These are phyloP conservation scores for Ogataea methanolica DNA, from an alignment of 805 yeast genomes.

Conservation along the genomic window DNA sequence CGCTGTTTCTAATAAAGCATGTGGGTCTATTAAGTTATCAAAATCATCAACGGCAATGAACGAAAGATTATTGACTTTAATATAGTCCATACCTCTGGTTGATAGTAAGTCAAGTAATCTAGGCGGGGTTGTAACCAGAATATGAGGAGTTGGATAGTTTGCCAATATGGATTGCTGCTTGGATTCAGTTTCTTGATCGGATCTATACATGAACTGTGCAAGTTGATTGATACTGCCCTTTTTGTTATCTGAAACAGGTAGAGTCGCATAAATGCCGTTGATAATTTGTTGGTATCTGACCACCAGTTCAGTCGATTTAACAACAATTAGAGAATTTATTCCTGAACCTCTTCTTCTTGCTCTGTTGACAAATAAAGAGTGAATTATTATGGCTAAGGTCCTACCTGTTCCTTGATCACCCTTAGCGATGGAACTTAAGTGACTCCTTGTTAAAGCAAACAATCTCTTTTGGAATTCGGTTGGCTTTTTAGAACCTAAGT, in stretches of 20 bases:
- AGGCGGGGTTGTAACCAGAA: slow-evolving; percentile 32
- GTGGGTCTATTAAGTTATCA: slow-evolving; percentile 25
- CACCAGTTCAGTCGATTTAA: slow-evolving; percentile 25
- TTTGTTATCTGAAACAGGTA: not conserved
- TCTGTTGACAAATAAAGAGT: slow-evolving; percentile 24
- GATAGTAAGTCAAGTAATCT: slow-evolving; percentile 32
- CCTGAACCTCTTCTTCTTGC: slow-evolving; percentile 22
- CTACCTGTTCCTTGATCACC: slow-evolving; percentile 30
- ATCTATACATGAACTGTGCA: slow-evolving; percentile 30
- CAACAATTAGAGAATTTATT: slow-evolving; percentile 27
- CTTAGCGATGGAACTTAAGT: slow-evolving; percentile 27
- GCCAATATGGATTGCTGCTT: slow-evolving; percentile 21
- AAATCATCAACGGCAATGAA: slow-evolving; percentile 32
- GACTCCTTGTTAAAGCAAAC: slow-evolving; percentile 21
- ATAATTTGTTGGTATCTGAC: slow-evolving; percentile 18
- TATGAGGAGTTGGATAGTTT: slow-evolving; percentile 25
- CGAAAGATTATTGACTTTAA: slow-evolving; percentile 24
- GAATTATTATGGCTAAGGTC: slow-evolving; percentile 22
- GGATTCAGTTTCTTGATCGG: slow-evolving; percentile 19
- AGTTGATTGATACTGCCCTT: slow-evolving; percentile 2
- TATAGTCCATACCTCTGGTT: slow-evolving; percentile 27
- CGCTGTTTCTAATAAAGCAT: slow-evolving; percentile 10
- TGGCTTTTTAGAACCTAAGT: slow-evolving; percentile 14
- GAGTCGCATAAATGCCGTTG: slow-evolving; percentile 6
- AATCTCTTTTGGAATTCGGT: slow-evolving; percentile 29